Percentiles rank a stretch among this genome's conserved stretches.
Conservation (phyloP, 2,329 filamentous ascomycete genomes). For the Microsporum ferrugineum region DNA sequence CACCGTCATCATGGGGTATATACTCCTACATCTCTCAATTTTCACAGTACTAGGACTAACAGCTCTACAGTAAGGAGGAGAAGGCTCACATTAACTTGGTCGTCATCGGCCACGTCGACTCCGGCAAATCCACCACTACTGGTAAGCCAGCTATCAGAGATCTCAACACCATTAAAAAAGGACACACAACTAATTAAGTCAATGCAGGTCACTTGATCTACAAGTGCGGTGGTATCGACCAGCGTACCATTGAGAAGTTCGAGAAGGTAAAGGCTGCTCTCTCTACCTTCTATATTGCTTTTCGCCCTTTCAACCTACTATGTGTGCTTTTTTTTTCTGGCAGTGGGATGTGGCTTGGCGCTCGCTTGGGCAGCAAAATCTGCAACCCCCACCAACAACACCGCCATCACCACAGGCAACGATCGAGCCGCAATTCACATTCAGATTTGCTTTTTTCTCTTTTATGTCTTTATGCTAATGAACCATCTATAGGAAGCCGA, state of each 20-base stretch:
- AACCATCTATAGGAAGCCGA: constrained; percentile 68
- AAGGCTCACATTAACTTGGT: constrained; percentile 97
- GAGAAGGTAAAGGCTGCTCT: constrained; percentile 69
- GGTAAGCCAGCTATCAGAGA: constrained; percentile 46
- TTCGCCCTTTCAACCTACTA: constrained; percentile 6
- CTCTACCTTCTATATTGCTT: constrained; percentile 16
- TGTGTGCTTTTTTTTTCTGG: constrained; percentile 7
- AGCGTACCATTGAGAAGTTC: constrained; percentile 99
- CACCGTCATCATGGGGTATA: constrained; percentile 51
- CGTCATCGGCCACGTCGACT: constrained; percentile 99
- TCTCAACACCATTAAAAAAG: constrained; percentile 10
- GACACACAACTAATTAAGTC: constrained; percentile 13
- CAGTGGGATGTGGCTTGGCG: neutral
- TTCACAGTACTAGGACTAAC: neutral
- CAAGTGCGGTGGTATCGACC: constrained; percentile 99
- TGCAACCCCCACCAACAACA: constrained; percentile 7
- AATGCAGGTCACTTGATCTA: constrained; percentile 87
- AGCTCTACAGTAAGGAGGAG: constrained; percentile 66
- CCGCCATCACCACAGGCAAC: neutral
- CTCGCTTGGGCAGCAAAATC: constrained; percentile 4
- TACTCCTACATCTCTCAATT: constrained; percentile 16
- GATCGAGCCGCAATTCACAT: neutral
- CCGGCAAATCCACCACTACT: constrained; percentile 95
- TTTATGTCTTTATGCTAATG: constrained; percentile 13
- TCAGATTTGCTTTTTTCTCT: neutral